Evolutionary conservation across 148 eudicot species (phyloP).

Genomic region (Rhododendron henanense): DNA sequence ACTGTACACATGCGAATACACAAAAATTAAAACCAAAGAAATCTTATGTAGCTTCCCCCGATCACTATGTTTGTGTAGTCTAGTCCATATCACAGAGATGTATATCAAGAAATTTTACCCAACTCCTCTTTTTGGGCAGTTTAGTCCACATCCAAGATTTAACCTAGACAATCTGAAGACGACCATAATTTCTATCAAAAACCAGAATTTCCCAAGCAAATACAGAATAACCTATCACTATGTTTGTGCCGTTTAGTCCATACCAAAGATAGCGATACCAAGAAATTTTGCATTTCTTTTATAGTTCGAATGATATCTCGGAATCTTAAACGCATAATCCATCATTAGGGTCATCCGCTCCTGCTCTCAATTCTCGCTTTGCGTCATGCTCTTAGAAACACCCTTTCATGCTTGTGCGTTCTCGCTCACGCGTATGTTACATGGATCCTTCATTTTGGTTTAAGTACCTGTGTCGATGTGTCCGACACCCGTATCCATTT

Average conservation of each 20-base stretch:
- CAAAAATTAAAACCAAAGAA: too few relatives aligned
- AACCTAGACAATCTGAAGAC: background rate
- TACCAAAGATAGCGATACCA: background rate
- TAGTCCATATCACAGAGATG: too few relatives aligned
- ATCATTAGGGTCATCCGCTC: background rate
- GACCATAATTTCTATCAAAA: background rate
- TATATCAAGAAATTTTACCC: too few relatives aligned
- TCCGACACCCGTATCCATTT: too few relatives aligned
- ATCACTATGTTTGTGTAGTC: too few relatives aligned
- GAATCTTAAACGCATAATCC: background rate
- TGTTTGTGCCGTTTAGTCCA: background rate
- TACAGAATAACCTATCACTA: background rate
- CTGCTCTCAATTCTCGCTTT: background rate
- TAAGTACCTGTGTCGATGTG: too few relatives aligned
- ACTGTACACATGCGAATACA: too few relatives aligned
- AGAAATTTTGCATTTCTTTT: background rate
- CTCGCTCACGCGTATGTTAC: background rate
- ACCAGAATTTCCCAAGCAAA: background rate
- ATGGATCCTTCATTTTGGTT: too few relatives aligned
- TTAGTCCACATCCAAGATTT: background rate
- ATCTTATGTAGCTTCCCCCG: too few relatives aligned
- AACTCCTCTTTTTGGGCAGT: background rate
- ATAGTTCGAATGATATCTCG: background rate
- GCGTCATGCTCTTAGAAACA: background rate
- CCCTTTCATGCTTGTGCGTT: background rate